These are phyloP conservation scores for Zopfia rhizophila DNA, from an alignment of 2,329 filamentous ascomycete genomes.

Conservation along the genomic window DNA sequence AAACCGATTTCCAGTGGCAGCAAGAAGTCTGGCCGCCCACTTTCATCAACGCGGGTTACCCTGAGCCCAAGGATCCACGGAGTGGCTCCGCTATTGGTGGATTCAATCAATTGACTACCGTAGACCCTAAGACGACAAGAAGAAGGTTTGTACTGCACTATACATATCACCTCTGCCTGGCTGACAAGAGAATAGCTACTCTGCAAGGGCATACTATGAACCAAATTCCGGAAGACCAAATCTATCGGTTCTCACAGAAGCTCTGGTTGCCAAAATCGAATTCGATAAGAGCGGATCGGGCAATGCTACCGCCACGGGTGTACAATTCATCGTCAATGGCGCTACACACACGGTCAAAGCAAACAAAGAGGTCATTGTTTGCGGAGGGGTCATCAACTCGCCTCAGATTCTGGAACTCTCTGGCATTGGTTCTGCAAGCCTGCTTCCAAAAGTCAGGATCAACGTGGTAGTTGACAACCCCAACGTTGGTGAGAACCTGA, in stretches of 20 bases:
- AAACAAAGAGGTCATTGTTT: conserved; percentile 45
- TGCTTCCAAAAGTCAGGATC: conserved; percentile 41
- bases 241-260: conserved; percentile 60
- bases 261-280: conserved; percentile 59
- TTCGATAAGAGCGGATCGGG: conserved; percentile 52
- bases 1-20: conserved; percentile 30
- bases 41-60: conserved; percentile 36
- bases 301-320: conserved; percentile 53
- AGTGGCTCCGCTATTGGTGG: conserved; percentile 41
- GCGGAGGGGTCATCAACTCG: conserved; percentile 38
- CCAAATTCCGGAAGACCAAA: conserved; percentile 54
- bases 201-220: conserved; percentile 50
- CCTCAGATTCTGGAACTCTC: conserved; percentile 47
- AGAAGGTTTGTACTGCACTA: conserved; percentile 43
- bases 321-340: conserved; percentile 52
- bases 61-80: conserved; percentile 34
- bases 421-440: conserved; percentile 35
- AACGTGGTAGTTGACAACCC: conserved; percentile 40
- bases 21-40: conserved; percentile 43
- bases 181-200: conserved; percentile 43
- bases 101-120: conserved; percentile 42
- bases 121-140: conserved; percentile 35
- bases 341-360: conserved; percentile 36
- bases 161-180: conserved; percentile 32
- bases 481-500: conserved; percentile 48